A percentile compares a stretch with the other conserved stretches of the same genome.
Evolutionary conservation across 805 yeast species (phyloP).

Genomic region (Metschnikowia cerradonensis): DNA sequence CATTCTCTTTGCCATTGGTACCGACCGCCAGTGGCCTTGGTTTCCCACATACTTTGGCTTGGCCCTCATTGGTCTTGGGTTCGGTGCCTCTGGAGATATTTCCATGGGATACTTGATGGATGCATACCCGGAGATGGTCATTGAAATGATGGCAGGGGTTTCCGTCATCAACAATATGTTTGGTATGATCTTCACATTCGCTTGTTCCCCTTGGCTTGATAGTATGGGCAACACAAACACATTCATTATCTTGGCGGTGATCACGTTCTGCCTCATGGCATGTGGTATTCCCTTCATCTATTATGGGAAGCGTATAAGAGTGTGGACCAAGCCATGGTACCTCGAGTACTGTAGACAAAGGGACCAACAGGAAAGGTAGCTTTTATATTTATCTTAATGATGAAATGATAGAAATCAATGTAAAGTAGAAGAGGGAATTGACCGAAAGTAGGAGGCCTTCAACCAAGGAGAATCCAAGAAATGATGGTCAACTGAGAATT

Average conservation of each 20-base stretch:
- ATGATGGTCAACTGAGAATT: no score
- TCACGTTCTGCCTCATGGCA: conserved; percentile 57
- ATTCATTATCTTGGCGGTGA: conserved; percentile 55
- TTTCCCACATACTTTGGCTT: conserved; percentile 55
- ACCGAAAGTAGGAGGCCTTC: no score
- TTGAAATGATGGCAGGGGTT: conserved; percentile 71
- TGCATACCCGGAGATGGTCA: conserved; percentile 62
- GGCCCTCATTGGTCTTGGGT: conserved; percentile 64
- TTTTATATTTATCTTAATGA: not conserved
- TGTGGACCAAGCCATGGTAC: conserved; percentile 55
- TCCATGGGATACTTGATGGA: conserved; percentile 67
- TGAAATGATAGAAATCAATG: no score
- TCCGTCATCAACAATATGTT: conserved; percentile 59
- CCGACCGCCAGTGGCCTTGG: conserved; percentile 53
- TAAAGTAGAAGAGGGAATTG: no score
- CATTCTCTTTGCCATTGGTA: conserved; percentile 62
- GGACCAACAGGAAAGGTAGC: conserved; percentile 9
- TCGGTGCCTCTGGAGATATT: conserved; percentile 69
- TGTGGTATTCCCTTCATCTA: conserved; percentile 53
- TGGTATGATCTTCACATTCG: conserved; percentile 64
- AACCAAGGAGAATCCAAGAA: no score
- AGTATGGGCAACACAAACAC: conserved; percentile 56
- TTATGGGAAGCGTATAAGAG: conserved; percentile 59
- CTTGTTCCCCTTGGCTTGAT: conserved; percentile 58
- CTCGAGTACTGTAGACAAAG: conserved; percentile 15